Conservation (phyloP, 352 stramenopile species). For the Globisporangium echinulatum region DNA sequence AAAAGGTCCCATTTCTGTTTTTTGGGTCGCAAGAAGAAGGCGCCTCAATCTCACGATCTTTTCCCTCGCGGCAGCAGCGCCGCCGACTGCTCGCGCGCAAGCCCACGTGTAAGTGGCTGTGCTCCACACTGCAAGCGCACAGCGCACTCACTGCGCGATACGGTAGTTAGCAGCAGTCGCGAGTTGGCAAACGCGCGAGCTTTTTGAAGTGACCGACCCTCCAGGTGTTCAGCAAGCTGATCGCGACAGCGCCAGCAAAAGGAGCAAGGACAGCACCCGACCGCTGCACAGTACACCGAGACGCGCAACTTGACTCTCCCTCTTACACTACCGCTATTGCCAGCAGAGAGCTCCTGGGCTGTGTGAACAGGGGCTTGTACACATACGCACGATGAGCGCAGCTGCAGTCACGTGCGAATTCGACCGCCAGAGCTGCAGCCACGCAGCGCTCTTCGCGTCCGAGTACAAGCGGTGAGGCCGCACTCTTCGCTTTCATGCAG, state of each 20-base stretch:
- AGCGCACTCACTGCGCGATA: no score
- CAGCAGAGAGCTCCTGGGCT: neutral
- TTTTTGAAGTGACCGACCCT: neutral
- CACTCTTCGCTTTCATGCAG: neutral
- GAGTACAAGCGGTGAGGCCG: constrained; percentile 59
- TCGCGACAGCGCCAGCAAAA: neutral
- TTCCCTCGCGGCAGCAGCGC: no score
- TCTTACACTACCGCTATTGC: neutral
- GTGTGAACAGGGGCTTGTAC: neutral
- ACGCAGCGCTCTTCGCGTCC: constrained; percentile 33
- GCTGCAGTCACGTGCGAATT: constrained; percentile 31
- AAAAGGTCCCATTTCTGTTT: no score
- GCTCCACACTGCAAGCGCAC: no score
- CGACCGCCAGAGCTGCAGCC: constrained; percentile 26
- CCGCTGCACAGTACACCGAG: neutral
- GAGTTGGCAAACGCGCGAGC: no score
- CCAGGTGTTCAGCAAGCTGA: neutral
- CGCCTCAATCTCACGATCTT: no score
- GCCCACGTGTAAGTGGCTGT: no score
- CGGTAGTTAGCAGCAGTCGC: no score
- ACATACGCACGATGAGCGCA: constrained; percentile 12
- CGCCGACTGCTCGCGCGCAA: no score
- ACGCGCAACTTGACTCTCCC: neutral
- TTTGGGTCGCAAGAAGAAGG: no score
- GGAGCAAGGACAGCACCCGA: neutral